phyloP scores from a whole-genome alignment of 176 grass and related monocot genomes.

The Eremochloa ophiuroides region DNA sequence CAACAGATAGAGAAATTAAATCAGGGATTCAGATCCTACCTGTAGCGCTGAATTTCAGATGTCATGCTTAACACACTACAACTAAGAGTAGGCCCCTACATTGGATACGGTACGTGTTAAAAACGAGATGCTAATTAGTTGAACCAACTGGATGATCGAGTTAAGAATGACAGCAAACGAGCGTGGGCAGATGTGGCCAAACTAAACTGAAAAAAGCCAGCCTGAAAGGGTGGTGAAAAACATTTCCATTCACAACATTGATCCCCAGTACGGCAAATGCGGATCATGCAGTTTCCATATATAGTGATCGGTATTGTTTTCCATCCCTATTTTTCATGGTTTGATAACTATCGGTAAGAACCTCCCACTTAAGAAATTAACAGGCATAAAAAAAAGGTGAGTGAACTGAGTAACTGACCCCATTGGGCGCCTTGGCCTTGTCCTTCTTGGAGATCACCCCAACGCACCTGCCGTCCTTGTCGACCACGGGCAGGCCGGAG shows the following conservation, averaged over 20 bases:
- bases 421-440: constrained; percentile 46
- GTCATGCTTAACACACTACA: too few relatives aligned
- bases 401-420: constrained; percentile 31
- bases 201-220: too few relatives aligned
- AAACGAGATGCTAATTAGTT: too few relatives aligned
- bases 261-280: not conserved
- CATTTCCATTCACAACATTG: not conserved
- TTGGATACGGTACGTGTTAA: too few relatives aligned
- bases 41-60: too few relatives aligned
- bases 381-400: not conserved
- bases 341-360: not conserved
- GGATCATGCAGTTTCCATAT: not conserved
- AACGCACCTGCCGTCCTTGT: constrained; percentile 48
- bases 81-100: too few relatives aligned
- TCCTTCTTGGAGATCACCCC: constrained; percentile 75
- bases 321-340: not conserved
- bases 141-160: too few relatives aligned
- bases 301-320: not conserved
- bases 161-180: too few relatives aligned
- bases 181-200: too few relatives aligned
- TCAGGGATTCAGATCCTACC: too few relatives aligned
- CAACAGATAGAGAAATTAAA: too few relatives aligned
- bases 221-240: too few relatives aligned
- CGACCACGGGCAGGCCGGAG: constrained; percentile 65
- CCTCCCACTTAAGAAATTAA: not conserved